These are phyloP conservation scores for Clonostachys chloroleuca DNA, from an alignment of 2,329 filamentous ascomycete species.

Conservation along the genomic window DNA sequence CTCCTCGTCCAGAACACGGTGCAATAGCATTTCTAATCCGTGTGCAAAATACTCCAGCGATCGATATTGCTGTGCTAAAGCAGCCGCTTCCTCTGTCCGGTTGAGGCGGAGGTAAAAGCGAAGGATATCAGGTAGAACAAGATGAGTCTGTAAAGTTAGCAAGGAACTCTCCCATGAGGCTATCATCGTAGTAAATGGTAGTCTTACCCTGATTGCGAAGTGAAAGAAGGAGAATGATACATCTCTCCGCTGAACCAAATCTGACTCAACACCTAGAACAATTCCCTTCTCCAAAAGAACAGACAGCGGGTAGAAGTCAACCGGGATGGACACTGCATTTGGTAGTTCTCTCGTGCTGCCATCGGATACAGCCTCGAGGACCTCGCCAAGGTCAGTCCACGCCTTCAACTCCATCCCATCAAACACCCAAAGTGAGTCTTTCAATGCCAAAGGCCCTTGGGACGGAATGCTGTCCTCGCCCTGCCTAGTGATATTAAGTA, in stretches of 20 bases:
- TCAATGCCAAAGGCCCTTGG: conserved; percentile 42
- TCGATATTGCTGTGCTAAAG: conserved; percentile 80
- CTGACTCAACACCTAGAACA: conserved; percentile 84
- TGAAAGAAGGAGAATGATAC: conserved; percentile 87
- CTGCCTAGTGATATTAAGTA: conserved; percentile 22
- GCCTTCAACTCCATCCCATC: conserved; percentile 81
- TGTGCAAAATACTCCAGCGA: conserved; percentile 89
- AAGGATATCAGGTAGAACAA: conserved; percentile 86
- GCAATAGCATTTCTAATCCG: conserved; percentile 84
- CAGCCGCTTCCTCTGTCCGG: conserved; percentile 75
- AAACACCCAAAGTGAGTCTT: conserved; percentile 92
- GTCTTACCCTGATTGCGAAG: conserved; percentile 76
- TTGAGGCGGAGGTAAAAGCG: conserved; percentile 73
- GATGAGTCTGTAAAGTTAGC: conserved; percentile 61
- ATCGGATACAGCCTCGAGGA: conserved; percentile 66
- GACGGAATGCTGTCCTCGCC: conserved; percentile 10
- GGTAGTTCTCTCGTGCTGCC: conserved; percentile 67
- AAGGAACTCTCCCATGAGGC: background rate
- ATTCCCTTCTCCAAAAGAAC: conserved; percentile 86
- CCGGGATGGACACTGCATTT: conserved; percentile 67
- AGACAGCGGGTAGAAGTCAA: conserved; percentile 96
- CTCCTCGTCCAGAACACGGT: conserved; percentile 91
- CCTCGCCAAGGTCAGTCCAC: conserved; percentile 85
- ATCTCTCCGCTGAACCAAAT: conserved; percentile 89
- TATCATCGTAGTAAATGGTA: too few relatives aligned